Conservation (phyloP, 2,329 filamentous ascomycete species). For the Fusarium staphyleae region DNA sequence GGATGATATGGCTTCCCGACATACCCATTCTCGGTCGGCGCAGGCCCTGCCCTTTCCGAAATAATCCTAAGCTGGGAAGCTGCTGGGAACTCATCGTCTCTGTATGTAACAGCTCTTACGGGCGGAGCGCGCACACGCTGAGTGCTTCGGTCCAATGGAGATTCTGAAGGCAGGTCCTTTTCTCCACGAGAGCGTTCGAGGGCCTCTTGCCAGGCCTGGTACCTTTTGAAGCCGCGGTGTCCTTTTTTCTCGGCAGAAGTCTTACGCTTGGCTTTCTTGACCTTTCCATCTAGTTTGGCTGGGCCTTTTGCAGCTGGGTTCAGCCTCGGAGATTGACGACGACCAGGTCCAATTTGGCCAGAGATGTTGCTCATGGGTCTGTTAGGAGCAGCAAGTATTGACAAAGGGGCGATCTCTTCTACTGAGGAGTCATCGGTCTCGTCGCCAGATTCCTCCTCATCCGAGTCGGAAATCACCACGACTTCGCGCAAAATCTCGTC, state of each 20-base stretch:
- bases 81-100: conserved; percentile 26
- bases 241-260: conserved; percentile 44
- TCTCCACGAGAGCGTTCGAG: conserved; percentile 41
- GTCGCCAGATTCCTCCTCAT: conserved; percentile 54
- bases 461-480: conserved; percentile 69
- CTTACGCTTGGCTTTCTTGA: conserved; percentile 42
- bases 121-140: conserved; percentile 22
- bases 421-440: conserved; percentile 48
- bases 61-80: conserved; percentile 31
- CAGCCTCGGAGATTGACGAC: conserved; percentile 29
- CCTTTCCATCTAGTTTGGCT: conserved; percentile 31
- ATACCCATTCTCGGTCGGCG: conserved; percentile 41
- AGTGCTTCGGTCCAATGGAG: conserved; percentile 17
- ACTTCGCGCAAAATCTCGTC: conserved; percentile 72
- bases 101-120: conserved; percentile 9
- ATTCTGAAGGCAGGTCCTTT: conserved; percentile 12
- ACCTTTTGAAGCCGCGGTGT: conserved; percentile 56
- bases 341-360: conserved; percentile 25
- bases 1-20: conserved; percentile 35
- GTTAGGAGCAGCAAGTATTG: conserved; percentile 8
- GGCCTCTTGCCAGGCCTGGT: conserved; percentile 54
- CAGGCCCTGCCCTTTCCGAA: conserved; percentile 28
- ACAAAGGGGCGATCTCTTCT: conserved; percentile 33
- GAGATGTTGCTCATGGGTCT: conserved; percentile 19
- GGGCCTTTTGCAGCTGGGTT: conserved; percentile 18